These are phyloP conservation scores for Ophiostoma angusticollis DNA, from an alignment of 2,329 filamentous ascomycete genomes.

Conservation along the genomic window DNA sequence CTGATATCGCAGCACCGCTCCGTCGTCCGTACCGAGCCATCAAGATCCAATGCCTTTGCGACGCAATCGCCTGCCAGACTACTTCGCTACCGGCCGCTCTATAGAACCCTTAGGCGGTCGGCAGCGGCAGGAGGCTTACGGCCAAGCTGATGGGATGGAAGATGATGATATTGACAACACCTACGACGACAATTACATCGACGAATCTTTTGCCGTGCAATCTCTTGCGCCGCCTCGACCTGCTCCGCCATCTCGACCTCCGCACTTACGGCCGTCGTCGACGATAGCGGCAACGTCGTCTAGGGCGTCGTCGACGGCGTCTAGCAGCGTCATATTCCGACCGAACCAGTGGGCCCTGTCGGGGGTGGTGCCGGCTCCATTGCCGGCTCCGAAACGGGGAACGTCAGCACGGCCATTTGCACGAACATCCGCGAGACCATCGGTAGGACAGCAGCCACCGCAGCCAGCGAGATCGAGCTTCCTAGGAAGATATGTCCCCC, in stretches of 20 bases:
- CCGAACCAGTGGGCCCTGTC: constrained; percentile 6
- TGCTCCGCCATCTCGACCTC: no score
- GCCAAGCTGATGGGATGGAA: not conserved
- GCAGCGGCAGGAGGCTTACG: not conserved
- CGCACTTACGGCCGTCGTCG: no score
- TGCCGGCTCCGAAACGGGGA: not conserved
- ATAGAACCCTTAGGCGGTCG: not conserved
- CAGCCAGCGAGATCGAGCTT: not conserved
- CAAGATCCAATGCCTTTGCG: not conserved
- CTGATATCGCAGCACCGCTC: no score
- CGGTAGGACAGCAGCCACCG: not conserved
- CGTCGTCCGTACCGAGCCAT: not conserved
- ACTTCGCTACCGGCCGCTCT: constrained; percentile 6
- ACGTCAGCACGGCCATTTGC: not conserved
- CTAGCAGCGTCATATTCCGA: not conserved
- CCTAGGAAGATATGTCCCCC: not conserved
- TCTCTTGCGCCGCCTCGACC: no score
- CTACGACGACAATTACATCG: no score
- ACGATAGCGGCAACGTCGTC: no score
- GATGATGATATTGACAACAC: no score
- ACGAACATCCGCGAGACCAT: no score
- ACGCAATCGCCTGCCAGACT: constrained; percentile 3
- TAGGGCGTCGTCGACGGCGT: no score
- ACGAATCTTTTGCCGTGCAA: no score
- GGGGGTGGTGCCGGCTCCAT: not conserved